phyloP scores from a whole-genome alignment of 371 early-diverging fungal genomes.

The Mortierella sp. region DNA sequence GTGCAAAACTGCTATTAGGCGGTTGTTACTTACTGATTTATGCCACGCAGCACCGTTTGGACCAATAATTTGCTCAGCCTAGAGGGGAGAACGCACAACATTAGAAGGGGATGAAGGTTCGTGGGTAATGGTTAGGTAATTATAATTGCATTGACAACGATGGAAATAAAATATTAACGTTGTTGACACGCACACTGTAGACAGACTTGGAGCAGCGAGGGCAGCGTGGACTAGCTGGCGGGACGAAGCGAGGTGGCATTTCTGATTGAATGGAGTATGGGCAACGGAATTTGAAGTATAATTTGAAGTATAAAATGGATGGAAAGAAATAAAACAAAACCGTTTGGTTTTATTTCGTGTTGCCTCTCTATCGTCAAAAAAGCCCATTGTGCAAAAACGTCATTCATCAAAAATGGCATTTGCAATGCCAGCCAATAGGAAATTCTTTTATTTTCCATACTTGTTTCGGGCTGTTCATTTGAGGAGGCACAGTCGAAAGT shows the following conservation, averaged over 20 bases:
- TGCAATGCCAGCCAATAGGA: no score
- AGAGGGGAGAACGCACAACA: slow-evolving; percentile 3
- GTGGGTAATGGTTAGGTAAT: neutral
- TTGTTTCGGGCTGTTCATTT: no score
- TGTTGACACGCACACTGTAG: slow-evolving; percentile 30
- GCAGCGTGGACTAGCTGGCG: slow-evolving; percentile 35
- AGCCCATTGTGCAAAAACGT: no score
- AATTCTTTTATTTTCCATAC: no score
- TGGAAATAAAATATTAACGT: neutral
- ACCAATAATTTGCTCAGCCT: slow-evolving; percentile 56
- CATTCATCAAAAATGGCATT: no score
- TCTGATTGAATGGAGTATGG: neutral
- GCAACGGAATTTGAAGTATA: neutral
- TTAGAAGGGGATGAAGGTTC: neutral
- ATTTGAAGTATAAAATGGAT: slow-evolving; percentile 6
- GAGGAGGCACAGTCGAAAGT: no score
- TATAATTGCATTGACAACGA: neutral
- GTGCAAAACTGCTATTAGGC: neutral
- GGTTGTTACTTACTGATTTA: slow-evolving; percentile 34
- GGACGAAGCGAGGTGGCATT: slow-evolving; percentile 55
- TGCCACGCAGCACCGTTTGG: slow-evolving; percentile 49
- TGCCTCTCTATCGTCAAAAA: no score
- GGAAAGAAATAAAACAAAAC: neutral
- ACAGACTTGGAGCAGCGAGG: slow-evolving; percentile 54
- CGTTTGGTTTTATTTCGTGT: no score